Evolutionary conservation across 768 basidiomycete species (phyloP), one percentile per base, ranked within the genome.

Genomic region (Amylocystis lapponica): DNA sequence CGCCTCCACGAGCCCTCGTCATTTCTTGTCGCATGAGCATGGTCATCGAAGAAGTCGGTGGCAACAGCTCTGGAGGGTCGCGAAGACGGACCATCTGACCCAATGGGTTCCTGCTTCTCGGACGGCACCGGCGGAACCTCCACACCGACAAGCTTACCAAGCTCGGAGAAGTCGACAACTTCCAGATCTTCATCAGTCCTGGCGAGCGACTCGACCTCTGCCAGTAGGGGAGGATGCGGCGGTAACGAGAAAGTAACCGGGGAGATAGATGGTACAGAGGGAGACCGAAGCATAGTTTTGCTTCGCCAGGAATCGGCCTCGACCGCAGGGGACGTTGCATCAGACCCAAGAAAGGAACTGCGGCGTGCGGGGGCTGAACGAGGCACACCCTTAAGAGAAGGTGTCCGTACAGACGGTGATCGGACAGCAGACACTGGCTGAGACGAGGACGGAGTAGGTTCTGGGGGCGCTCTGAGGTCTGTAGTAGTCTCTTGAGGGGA

Each of bases 81-180:
- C 16, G 45, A 39, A n/a, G 43, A 51, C 29, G 55, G 50, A 19
- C 44, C 43, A 6, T 45, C 26, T 11, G 29, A 60, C 47, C 48
- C 52, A 30, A 52, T 36, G 19, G 59, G 46, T 45, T 55, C 48
- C 17, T 59, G 46, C 21, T 54, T 30, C 16, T 42, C 42, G 21
- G 48, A 54, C 45, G 43, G 40, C 27, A 60, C 59, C 16, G 68
- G 36, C 27, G 43, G 22, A 12, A 57, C 39, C 22, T 62, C 61
- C 36, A 65, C 65, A 22, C 75, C 79, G 10, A 85, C 69, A 46
- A 90, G 76, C 63, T 78, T 82, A 32, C 71, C 83, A 58, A 89
- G 69, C 36, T 91, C 86, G 2, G 75, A 75, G 51, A 88, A 91
- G 54, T 90, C 86, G 6, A 91, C 76, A n/a, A 85, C 75, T 54